These are phyloP conservation scores for Penicillium chermesinum DNA, from an alignment of 495 filamentous ascomycete species.

Conservation along the genomic window DNA sequence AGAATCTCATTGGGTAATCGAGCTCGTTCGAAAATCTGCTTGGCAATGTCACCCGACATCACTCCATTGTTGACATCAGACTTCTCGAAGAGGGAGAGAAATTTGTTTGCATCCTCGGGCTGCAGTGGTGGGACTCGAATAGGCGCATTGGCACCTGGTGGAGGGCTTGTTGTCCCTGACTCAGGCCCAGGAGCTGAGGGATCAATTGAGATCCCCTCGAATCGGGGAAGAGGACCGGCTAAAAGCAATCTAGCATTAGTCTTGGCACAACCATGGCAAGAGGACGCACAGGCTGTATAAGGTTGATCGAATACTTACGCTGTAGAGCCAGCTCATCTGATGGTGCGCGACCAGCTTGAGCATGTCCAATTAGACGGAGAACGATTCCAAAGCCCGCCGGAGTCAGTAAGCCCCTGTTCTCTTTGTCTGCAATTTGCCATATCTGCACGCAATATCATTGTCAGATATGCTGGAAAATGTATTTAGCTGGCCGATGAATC, in stretches of 20 bases:
- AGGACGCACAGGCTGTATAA: neutral
- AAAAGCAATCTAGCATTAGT: conserved; percentile 21
- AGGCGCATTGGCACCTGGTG: conserved; percentile 63
- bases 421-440: conserved; percentile 97
- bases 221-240: conserved; percentile 86
- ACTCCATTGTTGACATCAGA: conserved; percentile 72
- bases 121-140: conserved; percentile 88
- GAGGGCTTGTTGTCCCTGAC: conserved; percentile 46
- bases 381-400: conserved; percentile 88
- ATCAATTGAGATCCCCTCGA: conserved; percentile 63
- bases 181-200: conserved; percentile 36
- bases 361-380: conserved; percentile 89
- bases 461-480: conserved; percentile 20
- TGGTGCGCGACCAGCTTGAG: conserved; percentile 77
- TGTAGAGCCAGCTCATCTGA: conserved; percentile 69
- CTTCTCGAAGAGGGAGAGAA: conserved; percentile 79
- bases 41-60: conserved; percentile 86
- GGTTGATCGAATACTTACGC: conserved; percentile 47
- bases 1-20: conserved; percentile 84
- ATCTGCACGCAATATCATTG: conserved; percentile 52
- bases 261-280: neutral
- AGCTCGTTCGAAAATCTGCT: conserved; percentile 90
- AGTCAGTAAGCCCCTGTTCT: conserved; percentile 90
- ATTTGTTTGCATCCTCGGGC: conserved; percentile 83
- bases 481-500: conserved; percentile 23